Evolutionary conservation across 441 rosid genomes (phyloP), one percentile per base, ranked within the genome.

Genomic region (Pelargonium australe): DNA sequence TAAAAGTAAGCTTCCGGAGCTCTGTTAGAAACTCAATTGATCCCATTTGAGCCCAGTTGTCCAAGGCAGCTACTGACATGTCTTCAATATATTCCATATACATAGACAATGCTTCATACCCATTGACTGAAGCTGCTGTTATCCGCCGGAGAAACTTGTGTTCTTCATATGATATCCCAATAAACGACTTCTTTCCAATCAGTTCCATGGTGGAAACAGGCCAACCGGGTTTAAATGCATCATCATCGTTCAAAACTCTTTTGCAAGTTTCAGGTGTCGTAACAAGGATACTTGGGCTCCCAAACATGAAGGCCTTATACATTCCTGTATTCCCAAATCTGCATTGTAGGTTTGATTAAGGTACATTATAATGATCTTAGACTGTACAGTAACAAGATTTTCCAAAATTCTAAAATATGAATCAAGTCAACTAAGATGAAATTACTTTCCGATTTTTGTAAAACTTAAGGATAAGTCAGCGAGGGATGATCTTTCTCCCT

Each of bases 301-400:
- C 98, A 71, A 91, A 93, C 97, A 93, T 85, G 78, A 87, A 87
- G 7, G 76, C 87, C 77, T 86, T 93, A 85, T 93, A 91, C 6
- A 87, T 74, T 69, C 96, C 96, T 0, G 68, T 73, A 0, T 16
- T 44, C 12, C 98, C 97, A 25, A 73, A 91, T 73, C 96, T 90
- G 80, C 80, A 77, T 69, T 60, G 34, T 63, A 60, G 19, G 17
- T 45, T 20, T 10, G 19, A 11, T 31, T 51, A 14, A 20, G 23
- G 23, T 20, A 20, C 23, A 20, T 20, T 20, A 20, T 20, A 20
- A 20, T 20, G 23, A 20, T 20, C 23, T 20, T 20, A 20, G 23
- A 20, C 23, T 20, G 23, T 20, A 20, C 1, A 20, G 23, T 20
- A 20, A 1, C 23, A 20, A 20, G 23, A 20, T 20, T 20, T 20